These are phyloP conservation scores for Stereum hirsutum DNA, from an alignment of 1,284 basidiomycete species.

Conservation along the genomic window DNA sequence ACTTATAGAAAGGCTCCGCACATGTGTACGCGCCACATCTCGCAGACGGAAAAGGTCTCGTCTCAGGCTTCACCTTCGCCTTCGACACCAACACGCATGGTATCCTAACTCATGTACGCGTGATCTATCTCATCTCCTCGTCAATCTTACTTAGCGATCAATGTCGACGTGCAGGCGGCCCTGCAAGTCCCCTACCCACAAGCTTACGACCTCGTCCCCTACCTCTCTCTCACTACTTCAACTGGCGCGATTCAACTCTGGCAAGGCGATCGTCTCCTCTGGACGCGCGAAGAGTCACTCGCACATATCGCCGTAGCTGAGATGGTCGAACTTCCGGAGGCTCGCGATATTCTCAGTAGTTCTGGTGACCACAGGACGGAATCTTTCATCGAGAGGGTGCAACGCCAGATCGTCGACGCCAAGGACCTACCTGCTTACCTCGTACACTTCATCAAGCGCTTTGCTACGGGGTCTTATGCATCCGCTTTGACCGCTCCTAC, in stretches of 20 bases:
- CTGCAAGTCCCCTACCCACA: conserved; percentile 41
- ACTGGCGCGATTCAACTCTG: conserved; percentile 78
- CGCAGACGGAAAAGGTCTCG: conserved; percentile 43
- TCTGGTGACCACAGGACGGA: no score
- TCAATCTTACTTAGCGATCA: background rate
- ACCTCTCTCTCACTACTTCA: conserved; percentile 60
- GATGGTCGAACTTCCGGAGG: conserved; percentile 77
- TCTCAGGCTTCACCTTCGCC: conserved; percentile 57
- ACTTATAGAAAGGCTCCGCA: conserved; percentile 33
- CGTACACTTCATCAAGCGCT: conserved; percentile 59
- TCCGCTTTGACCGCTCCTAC: conserved; percentile 22
- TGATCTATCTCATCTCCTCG: conserved; percentile 8
- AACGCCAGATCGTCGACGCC: conserved; percentile 34
- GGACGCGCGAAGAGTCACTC: conserved; percentile 82
- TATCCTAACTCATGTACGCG: conserved; percentile 51
- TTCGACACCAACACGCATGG: conserved; percentile 72
- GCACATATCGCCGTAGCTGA: conserved; percentile 56
- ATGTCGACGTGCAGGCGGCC: conserved; percentile 33
- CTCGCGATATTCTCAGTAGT: conserved; percentile 38
- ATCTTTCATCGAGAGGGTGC: conserved; percentile 44
- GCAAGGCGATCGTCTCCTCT: conserved; percentile 53
- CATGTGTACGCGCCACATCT: conserved; percentile 54
- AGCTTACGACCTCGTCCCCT: conserved; percentile 32
- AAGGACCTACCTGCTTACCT: conserved; percentile 71
- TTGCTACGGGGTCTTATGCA: conserved; percentile 64